Conservation (phyloP, 805 yeast genomes). For the Lipomyces lipofer region DNA sequence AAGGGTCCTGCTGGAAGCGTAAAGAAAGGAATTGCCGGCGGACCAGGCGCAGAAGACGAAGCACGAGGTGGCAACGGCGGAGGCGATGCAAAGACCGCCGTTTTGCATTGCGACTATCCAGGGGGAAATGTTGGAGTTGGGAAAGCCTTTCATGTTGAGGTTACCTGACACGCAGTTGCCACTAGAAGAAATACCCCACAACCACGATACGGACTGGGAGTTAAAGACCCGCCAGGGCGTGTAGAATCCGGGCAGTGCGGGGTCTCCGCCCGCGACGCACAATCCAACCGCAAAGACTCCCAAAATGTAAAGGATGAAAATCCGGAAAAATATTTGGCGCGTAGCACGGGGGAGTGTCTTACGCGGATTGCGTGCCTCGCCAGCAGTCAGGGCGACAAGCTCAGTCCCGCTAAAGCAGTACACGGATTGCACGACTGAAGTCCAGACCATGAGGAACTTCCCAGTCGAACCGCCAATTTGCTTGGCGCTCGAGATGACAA, state of each 20-base stretch:
- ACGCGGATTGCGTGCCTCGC: constrained; percentile 71
- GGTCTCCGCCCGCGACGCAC: constrained; percentile 47
- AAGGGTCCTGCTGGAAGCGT: constrained; percentile 68
- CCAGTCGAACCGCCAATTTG: constrained; percentile 24
- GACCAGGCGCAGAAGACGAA: constrained; percentile 50
- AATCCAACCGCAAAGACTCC: constrained; percentile 60
- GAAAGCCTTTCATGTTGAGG: constrained; percentile 36
- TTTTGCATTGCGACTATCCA: constrained; percentile 68
- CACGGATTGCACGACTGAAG: constrained; percentile 73
- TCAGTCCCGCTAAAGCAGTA: constrained; percentile 77
- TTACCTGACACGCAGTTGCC: constrained; percentile 23
- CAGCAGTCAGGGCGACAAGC: constrained; percentile 71
- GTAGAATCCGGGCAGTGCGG: constrained; percentile 21
- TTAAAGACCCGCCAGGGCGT: constrained; percentile 48
- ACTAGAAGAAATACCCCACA: not conserved
- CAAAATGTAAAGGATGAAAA: constrained; percentile 65
- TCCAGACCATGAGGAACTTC: constrained; percentile 64
- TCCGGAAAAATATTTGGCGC: constrained; percentile 81
- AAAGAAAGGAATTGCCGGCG: constrained; percentile 72
- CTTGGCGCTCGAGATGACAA: constrained; percentile 9
- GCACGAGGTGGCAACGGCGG: constrained; percentile 59
- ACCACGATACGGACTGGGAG: constrained; percentile 32
- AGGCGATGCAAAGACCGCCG: constrained; percentile 71
- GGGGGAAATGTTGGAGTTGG: constrained; percentile 69
- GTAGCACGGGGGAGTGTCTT: constrained; percentile 68